These are phyloP conservation scores for Skeletonema potamos DNA, from an alignment of 108 stramenopile species.

Conservation along the genomic window DNA sequence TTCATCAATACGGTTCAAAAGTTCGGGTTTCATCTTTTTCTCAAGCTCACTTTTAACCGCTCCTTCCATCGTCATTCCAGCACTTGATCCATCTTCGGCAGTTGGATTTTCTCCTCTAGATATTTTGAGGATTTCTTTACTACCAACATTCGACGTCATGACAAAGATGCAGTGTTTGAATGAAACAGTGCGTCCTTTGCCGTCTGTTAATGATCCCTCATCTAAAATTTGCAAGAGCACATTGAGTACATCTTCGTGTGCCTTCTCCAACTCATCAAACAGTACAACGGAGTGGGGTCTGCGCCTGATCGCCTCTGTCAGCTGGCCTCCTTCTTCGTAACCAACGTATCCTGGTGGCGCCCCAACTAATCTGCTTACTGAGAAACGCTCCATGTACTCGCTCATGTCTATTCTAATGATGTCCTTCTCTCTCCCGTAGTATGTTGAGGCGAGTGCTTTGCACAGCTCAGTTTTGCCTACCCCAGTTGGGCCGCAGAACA, in stretches of 20 bases:
- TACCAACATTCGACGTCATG: conserved; percentile 96
- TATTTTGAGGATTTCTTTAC: conserved; percentile 76
- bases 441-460: conserved; percentile 84
- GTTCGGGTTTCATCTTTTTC: conserved; percentile 83
- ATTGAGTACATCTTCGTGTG: conserved; percentile 95
- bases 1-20: conserved; percentile 96
- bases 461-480: conserved; percentile 91
- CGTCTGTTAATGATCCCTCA: conserved; percentile 95
- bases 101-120: conserved; percentile 49
- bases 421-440: conserved; percentile 84
- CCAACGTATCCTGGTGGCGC: conserved; percentile 93
- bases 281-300: conserved; percentile 72
- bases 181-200: conserved; percentile 90
- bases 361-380: conserved; percentile 88
- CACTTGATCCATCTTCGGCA: conserved; percentile 29
- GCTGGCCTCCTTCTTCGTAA: conserved; percentile 95
- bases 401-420: conserved; percentile 93
- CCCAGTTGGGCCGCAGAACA: conserved; percentile 88
- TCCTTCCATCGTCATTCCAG: conserved; percentile 46
- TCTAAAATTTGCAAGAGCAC: conserved; percentile 92
- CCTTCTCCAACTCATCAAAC: conserved; percentile 87
- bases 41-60: conserved; percentile 66
- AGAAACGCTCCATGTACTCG: conserved; percentile 95
- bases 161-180: conserved; percentile 96
- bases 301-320: conserved; percentile 93